phyloP scores from a whole-genome alignment of 805 yeast genomes.

The Lipomyces chichibuensis region DNA sequence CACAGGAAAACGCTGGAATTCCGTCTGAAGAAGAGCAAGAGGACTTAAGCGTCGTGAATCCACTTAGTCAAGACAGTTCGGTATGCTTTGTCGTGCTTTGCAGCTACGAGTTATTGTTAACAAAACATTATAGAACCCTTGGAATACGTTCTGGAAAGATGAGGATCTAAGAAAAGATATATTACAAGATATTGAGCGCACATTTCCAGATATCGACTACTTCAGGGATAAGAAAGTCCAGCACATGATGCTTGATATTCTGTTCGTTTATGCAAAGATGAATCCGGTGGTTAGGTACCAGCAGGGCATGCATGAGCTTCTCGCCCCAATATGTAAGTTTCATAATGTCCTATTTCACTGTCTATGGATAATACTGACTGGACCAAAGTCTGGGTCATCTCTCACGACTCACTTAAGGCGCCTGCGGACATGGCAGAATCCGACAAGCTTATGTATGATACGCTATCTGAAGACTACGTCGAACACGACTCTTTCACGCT shows the following conservation, averaged over 20 bases:
- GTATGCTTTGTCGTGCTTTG: constrained; percentile 12
- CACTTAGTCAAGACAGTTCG: constrained; percentile 32
- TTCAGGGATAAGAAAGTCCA: constrained; percentile 40
- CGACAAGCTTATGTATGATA: constrained; percentile 23
- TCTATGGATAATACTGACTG: background rate
- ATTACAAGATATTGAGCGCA: constrained; percentile 43
- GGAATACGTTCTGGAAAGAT: constrained; percentile 34
- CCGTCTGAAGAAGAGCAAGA: constrained; percentile 13
- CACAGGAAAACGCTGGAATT: constrained; percentile 9
- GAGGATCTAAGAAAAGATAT: constrained; percentile 37
- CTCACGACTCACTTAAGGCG: constrained; percentile 13
- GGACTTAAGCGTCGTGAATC: constrained; percentile 30
- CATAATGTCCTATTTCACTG: background rate
- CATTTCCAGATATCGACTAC: constrained; percentile 44
- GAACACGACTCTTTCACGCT: constrained; percentile 43
- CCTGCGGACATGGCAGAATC: constrained; percentile 8
- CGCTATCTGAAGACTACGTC: constrained; percentile 31
- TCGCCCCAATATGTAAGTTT: constrained; percentile 50
- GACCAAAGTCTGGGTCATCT: constrained; percentile 17
- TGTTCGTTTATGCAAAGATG: constrained; percentile 53
- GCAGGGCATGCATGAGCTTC: constrained; percentile 60
- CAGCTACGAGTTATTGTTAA: background rate
- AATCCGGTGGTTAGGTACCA: constrained; percentile 54
- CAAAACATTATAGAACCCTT: constrained; percentile 22
- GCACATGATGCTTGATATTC: constrained; percentile 46